phyloP scores from a whole-genome alignment of 1,284 basidiomycete genomes.

The Ustilago curta region DNA sequence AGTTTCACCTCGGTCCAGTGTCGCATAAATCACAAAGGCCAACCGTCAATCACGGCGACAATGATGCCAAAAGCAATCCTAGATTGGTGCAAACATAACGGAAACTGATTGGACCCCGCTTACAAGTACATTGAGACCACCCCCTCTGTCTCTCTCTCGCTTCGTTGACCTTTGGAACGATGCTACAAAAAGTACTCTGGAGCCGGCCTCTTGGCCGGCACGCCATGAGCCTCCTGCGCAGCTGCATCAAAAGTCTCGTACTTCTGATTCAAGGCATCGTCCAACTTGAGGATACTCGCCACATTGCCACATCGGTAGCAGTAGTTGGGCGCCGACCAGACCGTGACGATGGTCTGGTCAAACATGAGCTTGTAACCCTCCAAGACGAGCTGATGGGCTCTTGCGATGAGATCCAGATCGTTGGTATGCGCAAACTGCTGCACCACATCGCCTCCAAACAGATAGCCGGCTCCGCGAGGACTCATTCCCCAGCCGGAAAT shows the following conservation, averaged over 20 bases:
- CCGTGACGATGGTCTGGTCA: conserved; percentile 92
- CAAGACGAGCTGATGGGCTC: conserved; percentile 96
- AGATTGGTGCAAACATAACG: too few species aligned
- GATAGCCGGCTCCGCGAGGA: conserved; percentile 93
- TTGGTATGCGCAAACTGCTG: conserved; percentile 90
- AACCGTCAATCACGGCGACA: too few species aligned
- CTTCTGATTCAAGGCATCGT: conserved; percentile 67
- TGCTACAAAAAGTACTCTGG: conserved; percentile 65
- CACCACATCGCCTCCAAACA: conserved; percentile 93
- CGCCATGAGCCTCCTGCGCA: conserved; percentile 62
- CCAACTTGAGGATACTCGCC: conserved; percentile 64
- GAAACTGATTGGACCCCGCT: too few species aligned
- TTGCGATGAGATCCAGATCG: conserved; percentile 91
- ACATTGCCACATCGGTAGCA: conserved; percentile 77
- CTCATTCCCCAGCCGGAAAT: conserved; percentile 81
- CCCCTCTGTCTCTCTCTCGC: too few species aligned
- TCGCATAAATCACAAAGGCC: too few species aligned
- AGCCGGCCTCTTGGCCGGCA: conserved; percentile 62
- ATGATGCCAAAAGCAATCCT: too few species aligned
- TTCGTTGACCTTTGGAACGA: too few species aligned
- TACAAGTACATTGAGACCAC: too few species aligned
- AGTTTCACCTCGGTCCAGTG: too few species aligned
- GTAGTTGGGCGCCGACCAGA: conserved; percentile 99
- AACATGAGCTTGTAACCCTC: conserved; percentile 99
- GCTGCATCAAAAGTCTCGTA: conserved; percentile 66